These are phyloP conservation scores for Trichoderma harzianum DNA, from an alignment of 2,329 filamentous ascomycete genomes.

Conservation along the genomic window DNA sequence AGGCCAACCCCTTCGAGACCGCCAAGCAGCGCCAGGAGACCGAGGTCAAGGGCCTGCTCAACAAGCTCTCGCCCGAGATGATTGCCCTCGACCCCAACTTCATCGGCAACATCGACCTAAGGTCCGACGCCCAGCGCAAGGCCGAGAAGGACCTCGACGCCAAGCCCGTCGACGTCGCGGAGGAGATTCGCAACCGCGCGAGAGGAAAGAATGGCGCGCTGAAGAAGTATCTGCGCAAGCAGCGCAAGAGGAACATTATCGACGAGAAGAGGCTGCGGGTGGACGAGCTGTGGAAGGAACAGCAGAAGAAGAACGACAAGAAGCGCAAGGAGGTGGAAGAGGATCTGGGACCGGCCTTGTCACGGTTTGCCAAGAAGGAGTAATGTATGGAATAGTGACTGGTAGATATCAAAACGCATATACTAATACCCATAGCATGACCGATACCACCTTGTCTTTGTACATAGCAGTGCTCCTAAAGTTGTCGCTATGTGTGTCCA, in stretches of 20 bases:
- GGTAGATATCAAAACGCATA: slow-evolving; percentile 14
- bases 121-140: slow-evolving; percentile 72
- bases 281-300: slow-evolving; percentile 75
- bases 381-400: slow-evolving; percentile 27
- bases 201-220: slow-evolving; percentile 87
- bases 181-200: slow-evolving; percentile 70
- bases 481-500: not conserved
- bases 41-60: slow-evolving; percentile 85
- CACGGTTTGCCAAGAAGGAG: slow-evolving; percentile 75
- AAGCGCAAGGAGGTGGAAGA: slow-evolving; percentile 61
- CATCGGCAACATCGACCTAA: slow-evolving; percentile 80
- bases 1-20: slow-evolving; percentile 94
- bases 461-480: not conserved
- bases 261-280: slow-evolving; percentile 89
- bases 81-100: slow-evolving; percentile 92
- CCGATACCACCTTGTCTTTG: not conserved
- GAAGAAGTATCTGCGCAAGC: slow-evolving; percentile 86
- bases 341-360: slow-evolving; percentile 80
- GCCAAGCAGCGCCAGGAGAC: slow-evolving; percentile 86
- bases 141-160: slow-evolving; percentile 78
- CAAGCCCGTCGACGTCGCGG: slow-evolving; percentile 54
- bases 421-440: slow-evolving; percentile 22
- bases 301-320: slow-evolving; percentile 63
- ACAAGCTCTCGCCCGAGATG: slow-evolving; percentile 96
- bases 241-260: slow-evolving; percentile 87